These are phyloP conservation scores for Diplocarpon rosae DNA, from an alignment of 2,329 filamentous ascomycete species.

Conservation along the genomic window DNA sequence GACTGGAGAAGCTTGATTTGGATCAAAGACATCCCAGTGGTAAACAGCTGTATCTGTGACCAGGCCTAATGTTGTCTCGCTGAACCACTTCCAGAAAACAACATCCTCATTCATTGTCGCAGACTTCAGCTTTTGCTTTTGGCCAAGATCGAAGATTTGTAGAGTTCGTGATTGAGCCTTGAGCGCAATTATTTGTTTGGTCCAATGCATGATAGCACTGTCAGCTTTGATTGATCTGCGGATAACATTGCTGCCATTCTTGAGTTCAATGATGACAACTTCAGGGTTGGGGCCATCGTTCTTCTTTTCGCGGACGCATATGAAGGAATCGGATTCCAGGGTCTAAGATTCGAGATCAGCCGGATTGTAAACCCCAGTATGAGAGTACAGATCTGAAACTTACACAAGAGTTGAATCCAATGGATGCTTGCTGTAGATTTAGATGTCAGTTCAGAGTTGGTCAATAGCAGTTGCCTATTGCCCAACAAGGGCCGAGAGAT, in stretches of 20 bases:
- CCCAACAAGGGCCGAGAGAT: neutral
- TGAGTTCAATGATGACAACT: conserved; percentile 95
- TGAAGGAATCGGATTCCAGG: conserved; percentile 92
- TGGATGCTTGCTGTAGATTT: conserved; percentile 49
- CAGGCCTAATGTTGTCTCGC: conserved; percentile 74
- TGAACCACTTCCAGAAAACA: conserved; percentile 99
- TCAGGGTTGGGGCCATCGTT: conserved; percentile 74
- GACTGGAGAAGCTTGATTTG: conserved; percentile 63
- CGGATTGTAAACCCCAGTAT: conserved; percentile 3
- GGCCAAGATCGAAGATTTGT: conserved; percentile 91
- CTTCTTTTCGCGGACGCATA: conserved; percentile 94
- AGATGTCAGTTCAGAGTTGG: conserved; percentile 21
- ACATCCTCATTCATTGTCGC: conserved; percentile 95
- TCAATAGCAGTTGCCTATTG: conserved; percentile 14
- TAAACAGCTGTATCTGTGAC: conserved; percentile 87
- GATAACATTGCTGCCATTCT: conserved; percentile 93
- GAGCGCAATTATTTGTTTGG: conserved; percentile 87
- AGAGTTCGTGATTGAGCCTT: conserved; percentile 90
- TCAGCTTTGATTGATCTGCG: conserved; percentile 95
- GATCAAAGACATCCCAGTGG: conserved; percentile 95
- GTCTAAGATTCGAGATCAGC: conserved; percentile 47
- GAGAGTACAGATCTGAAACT: conserved; percentile 29
- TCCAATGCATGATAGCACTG: conserved; percentile 99
- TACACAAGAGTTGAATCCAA: conserved; percentile 84
- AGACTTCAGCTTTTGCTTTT: conserved; percentile 94